These are phyloP conservation scores for Cucurbita argyrosperma DNA, from an alignment of 306 rosid genomes.

Conservation along the genomic window DNA sequence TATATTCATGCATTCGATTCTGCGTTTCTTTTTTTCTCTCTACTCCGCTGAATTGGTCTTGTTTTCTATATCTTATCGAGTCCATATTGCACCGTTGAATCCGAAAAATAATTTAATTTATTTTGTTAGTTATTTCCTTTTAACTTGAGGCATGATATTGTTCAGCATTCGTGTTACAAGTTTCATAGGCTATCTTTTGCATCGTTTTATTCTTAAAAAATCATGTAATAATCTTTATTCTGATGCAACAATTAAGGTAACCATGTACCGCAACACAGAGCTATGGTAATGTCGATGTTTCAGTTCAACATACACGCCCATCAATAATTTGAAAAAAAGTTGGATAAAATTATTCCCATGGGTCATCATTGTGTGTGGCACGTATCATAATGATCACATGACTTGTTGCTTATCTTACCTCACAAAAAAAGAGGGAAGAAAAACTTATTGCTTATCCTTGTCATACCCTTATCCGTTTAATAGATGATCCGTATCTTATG, in stretches of 20 bases:
- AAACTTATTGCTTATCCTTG: background rate
- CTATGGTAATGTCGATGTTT: background rate
- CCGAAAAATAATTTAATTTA: background rate
- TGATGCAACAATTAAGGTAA: background rate
- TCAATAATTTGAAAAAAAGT: background rate
- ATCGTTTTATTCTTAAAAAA: background rate
- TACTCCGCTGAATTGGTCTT: background rate
- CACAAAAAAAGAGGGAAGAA: background rate
- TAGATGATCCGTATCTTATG: background rate
- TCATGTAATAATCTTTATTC: background rate
- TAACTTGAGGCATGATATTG: background rate
- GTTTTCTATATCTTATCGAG: background rate
- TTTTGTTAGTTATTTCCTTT: background rate
- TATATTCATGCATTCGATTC: slow-evolving; percentile 4
- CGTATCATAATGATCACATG: background rate
- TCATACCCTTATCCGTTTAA: background rate
- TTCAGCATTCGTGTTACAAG: background rate
- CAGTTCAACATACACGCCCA: background rate
- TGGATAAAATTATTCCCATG: background rate
- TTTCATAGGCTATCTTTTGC: background rate
- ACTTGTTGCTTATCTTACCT: background rate
- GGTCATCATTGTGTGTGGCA: background rate
- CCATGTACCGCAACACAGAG: background rate
- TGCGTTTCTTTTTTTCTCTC: background rate
- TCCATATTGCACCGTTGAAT: background rate